Evolutionary conservation across 257 asterid genomes (phyloP).

Genomic region (Galeopsis tetrahit): DNA sequence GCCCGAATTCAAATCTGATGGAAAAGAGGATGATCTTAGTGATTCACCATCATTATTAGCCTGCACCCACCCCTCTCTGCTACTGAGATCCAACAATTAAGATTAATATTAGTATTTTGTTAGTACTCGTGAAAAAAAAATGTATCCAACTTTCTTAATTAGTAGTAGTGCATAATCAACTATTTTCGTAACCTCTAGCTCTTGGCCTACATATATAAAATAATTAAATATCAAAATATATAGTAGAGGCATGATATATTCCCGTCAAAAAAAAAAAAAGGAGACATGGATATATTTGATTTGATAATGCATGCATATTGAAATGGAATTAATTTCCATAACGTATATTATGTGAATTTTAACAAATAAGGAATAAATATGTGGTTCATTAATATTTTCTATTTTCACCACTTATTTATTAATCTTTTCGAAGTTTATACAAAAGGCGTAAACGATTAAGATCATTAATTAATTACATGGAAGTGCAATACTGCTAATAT

Average conservation of each 20-base stretch:
- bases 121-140: background rate
- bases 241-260: too few relatives aligned
- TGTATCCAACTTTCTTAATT: background rate
- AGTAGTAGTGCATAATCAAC: too few relatives aligned
- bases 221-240: too few relatives aligned
- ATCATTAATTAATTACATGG: background rate
- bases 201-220: background rate
- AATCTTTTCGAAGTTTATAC: background rate
- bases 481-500: background rate
- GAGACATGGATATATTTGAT: too few relatives aligned
- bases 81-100: slow-evolving; percentile 36
- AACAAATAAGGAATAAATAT: background rate
- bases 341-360: too few relatives aligned
- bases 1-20: slow-evolving; percentile 56
- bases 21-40: slow-evolving; percentile 54
- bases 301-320: too few relatives aligned
- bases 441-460: background rate
- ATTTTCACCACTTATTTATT: background rate
- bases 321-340: too few relatives aligned
- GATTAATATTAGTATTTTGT: background rate
- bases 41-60: slow-evolving; percentile 46
- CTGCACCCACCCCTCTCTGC: slow-evolving; percentile 71
- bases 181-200: too few relatives aligned
- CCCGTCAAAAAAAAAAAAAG: too few relatives aligned
- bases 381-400: background rate